Conservation (phyloP, 805 yeast genomes). For the Metschnikowia colocasiae region DNA sequence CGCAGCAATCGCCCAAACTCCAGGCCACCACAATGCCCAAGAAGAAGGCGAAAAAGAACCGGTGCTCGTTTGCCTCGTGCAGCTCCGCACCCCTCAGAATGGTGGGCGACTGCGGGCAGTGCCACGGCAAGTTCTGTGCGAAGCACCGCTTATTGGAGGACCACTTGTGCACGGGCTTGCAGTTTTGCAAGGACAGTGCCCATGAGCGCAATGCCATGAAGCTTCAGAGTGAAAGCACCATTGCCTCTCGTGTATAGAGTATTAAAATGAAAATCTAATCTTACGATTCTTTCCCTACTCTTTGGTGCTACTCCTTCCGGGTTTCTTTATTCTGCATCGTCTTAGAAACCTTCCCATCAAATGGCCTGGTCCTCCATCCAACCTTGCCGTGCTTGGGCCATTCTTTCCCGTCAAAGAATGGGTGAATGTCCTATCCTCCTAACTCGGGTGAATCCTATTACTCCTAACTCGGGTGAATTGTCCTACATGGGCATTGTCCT, state of each 20-base stretch:
- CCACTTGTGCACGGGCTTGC: constrained; percentile 75
- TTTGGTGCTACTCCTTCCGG: too few species aligned
- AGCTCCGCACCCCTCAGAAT: constrained; percentile 58
- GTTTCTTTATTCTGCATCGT: too few species aligned
- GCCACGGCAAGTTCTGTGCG: constrained; percentile 82
- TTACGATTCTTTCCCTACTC: too few species aligned
- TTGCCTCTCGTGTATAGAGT: constrained; percentile 33
- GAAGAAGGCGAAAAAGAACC: constrained; percentile 38
- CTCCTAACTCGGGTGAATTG: too few species aligned
- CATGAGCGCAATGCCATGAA: constrained; percentile 83
- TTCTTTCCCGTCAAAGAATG: too few species aligned
- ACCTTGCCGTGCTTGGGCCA: too few species aligned
- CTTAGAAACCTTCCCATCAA: too few species aligned
- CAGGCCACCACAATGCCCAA: constrained; percentile 16
- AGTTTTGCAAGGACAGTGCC: constrained; percentile 74
- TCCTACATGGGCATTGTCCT: too few species aligned
- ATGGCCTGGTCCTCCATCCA: too few species aligned
- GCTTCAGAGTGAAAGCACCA: constrained; percentile 81
- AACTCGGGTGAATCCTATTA: too few species aligned
- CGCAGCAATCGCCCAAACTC: constrained; percentile 18
- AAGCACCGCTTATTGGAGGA: constrained; percentile 84
- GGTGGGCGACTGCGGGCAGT: constrained; percentile 82
- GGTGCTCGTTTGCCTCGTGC: constrained; percentile 57
- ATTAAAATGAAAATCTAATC: background rate
- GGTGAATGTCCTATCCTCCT: too few species aligned